Conservation (phyloP, 176 grass and related monocot genomes). For the Lolium rigidum region DNA sequence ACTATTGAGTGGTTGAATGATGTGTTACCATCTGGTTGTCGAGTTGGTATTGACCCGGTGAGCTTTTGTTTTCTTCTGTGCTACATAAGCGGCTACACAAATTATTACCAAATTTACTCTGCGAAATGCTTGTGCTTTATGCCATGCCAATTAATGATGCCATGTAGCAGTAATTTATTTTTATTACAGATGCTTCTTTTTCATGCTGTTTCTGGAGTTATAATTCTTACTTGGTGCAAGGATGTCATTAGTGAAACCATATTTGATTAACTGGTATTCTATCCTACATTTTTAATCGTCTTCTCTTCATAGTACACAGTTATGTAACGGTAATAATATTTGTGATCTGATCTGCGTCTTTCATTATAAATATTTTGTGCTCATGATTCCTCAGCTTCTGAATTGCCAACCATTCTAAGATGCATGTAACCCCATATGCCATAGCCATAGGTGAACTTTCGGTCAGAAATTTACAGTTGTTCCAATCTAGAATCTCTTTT, state of each 20-base stretch:
- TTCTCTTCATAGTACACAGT: background rate
- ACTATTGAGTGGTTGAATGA: constrained; percentile 92
- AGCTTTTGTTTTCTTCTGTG: constrained; percentile 50
- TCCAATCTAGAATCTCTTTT: constrained; percentile 12
- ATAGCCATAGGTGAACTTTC: constrained; percentile 16
- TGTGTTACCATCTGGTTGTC: constrained; percentile 74
- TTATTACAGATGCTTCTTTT: background rate
- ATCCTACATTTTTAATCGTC: background rate
- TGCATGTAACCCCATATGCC: background rate
- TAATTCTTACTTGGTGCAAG: background rate
- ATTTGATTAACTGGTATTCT: background rate
- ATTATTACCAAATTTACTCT: background rate
- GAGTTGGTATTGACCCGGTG: constrained; percentile 97
- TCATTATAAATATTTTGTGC: background rate
- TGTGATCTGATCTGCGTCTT: constrained; percentile 1
- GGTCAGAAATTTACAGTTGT: background rate
- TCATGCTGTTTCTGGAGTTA: background rate
- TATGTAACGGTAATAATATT: constrained; percentile 17
- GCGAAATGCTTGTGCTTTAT: constrained; percentile 1
- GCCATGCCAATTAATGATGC: background rate
- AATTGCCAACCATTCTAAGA: background rate
- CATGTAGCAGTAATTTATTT: constrained; percentile 5
- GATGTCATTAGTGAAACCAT: constrained; percentile 1
- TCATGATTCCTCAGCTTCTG: background rate
- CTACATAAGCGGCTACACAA: background rate